Conservation (phyloP, 352 stramenopile species). For the Thraustotheca clavata region DNA sequence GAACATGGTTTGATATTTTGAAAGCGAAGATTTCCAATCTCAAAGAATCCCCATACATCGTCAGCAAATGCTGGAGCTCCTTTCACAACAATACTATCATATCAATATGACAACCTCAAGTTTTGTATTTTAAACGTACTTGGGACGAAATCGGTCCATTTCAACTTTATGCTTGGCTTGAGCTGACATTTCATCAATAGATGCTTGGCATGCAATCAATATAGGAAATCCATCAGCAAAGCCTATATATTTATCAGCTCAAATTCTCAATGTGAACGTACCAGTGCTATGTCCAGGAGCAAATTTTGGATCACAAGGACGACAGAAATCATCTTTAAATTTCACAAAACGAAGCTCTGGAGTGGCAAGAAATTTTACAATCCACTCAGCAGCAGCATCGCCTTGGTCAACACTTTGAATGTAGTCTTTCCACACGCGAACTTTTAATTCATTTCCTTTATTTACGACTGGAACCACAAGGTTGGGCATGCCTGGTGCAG, state of each 20-base stretch:
- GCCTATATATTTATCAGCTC: conserved; percentile 22
- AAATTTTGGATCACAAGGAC: conserved; percentile 47
- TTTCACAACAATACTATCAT: conserved; percentile 56
- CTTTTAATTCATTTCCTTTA: conserved; percentile 26
- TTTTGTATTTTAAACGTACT: conserved; percentile 33
- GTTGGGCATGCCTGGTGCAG: conserved; percentile 46
- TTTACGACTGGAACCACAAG: conserved; percentile 45
- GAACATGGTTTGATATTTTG: conserved; percentile 66
- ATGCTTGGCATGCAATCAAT: conserved; percentile 48
- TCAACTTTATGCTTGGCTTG: conserved; percentile 39
- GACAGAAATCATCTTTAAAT: conserved; percentile 48
- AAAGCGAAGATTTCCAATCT: conserved; percentile 43
- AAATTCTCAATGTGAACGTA: conserved; percentile 19
- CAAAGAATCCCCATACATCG: conserved; percentile 62
- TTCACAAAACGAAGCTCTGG: conserved; percentile 37
- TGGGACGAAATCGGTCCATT: conserved; percentile 79
- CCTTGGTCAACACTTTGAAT: conserved; percentile 55
- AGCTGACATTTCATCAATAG: conserved; percentile 51
- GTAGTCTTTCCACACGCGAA: conserved; percentile 52
- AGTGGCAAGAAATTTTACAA: conserved; percentile 46
- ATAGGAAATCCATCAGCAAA: conserved; percentile 80
- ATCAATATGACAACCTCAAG: neutral
- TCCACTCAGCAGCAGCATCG: conserved; percentile 45
- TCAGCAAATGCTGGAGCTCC: conserved; percentile 57
- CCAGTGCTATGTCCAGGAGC: conserved; percentile 44